These are phyloP conservation scores for Salmacisia buchloeana DNA, from an alignment of 1,284 basidiomycete genomes.

Conservation along the genomic window DNA sequence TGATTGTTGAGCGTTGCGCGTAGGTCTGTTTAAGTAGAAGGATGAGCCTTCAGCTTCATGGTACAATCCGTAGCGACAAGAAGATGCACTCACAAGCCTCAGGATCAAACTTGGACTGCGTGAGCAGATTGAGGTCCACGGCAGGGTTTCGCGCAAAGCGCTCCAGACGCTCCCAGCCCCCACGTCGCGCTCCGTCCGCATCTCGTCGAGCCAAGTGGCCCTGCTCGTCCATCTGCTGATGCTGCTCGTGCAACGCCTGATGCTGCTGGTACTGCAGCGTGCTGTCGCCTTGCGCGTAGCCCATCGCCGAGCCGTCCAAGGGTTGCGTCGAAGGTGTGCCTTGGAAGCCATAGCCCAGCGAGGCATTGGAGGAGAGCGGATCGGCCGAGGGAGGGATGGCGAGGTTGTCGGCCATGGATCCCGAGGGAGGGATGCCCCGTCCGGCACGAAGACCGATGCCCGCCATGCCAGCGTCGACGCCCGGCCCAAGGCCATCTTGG, in stretches of 20 bases:
- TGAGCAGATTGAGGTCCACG: conserved; percentile 36
- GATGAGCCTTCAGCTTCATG: not conserved
- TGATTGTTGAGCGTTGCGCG: conserved; percentile 5
- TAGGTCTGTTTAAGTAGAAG: not conserved
- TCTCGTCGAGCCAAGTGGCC: not conserved
- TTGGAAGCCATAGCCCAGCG: too few relatives aligned
- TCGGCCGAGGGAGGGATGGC: too few relatives aligned
- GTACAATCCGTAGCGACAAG: not conserved
- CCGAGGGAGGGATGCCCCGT: too few relatives aligned
- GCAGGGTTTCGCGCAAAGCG: conserved; percentile 24
- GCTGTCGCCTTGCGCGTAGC: too few relatives aligned
- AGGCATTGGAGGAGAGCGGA: too few relatives aligned
- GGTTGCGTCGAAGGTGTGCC: too few relatives aligned
- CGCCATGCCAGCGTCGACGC: not conserved
- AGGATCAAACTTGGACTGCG: conserved; percentile 40
- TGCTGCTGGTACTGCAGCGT: too few relatives aligned
- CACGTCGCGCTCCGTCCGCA: not conserved
- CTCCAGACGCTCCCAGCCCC: conserved; percentile 15
- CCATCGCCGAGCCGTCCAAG: too few relatives aligned
- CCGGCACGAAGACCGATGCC: conserved; percentile 1
- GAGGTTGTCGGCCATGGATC: too few relatives aligned
- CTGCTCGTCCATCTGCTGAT: not conserved
- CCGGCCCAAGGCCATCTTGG: not conserved
- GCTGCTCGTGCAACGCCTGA: too few relatives aligned
- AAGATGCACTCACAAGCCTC: conserved; percentile 25